A percentile compares a stretch with the other conserved stretches of the same genome.
Conservation (phyloP, 2,329 filamentous ascomycete genomes). For the Colletotrichum sp. region DNA sequence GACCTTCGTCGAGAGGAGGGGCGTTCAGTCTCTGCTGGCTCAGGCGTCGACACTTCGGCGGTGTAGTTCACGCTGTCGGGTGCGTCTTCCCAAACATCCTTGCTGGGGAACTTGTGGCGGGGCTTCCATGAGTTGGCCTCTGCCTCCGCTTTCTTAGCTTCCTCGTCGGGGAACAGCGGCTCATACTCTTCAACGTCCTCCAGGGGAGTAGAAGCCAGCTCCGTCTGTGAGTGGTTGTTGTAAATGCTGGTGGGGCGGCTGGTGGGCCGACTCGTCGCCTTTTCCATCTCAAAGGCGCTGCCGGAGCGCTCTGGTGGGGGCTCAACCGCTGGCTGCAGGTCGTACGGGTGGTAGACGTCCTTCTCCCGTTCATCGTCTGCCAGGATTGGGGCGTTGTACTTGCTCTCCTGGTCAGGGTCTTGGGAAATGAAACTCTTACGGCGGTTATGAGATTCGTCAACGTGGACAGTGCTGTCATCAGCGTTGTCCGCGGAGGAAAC, state of each 20-base stretch:
- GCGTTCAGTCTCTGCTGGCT: slow-evolving; percentile 47
- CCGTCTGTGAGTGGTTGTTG: slow-evolving; percentile 54
- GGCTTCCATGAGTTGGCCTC: slow-evolving; percentile 54
- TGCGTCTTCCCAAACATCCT: slow-evolving; percentile 97
- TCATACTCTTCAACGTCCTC: slow-evolving; percentile 95
- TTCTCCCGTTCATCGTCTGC: slow-evolving; percentile 88
- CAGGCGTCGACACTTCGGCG: slow-evolving; percentile 85
- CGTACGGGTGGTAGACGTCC: slow-evolving; percentile 65
- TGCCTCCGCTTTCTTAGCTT: slow-evolving; percentile 39
- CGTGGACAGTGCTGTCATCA: slow-evolving; percentile 73
- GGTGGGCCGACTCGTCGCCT: slow-evolving; percentile 66
- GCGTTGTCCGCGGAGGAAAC: slow-evolving; percentile 30
- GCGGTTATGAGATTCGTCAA: slow-evolving; percentile 68
- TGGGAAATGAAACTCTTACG: slow-evolving; percentile 38
- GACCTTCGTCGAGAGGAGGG: slow-evolving; percentile 32
- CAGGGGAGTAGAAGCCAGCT: slow-evolving; percentile 71
- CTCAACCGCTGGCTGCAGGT: slow-evolving; percentile 82
- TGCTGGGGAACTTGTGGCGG: slow-evolving; percentile 83
- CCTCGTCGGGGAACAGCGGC: slow-evolving; percentile 86
- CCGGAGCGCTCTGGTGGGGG: slow-evolving; percentile 70
- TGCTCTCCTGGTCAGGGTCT: slow-evolving; percentile 29
- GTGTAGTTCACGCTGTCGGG: slow-evolving; percentile 82
- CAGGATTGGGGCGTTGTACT: slow-evolving; percentile 79
- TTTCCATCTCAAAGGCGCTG: slow-evolving; percentile 61
- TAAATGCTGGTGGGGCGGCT: slow-evolving; percentile 70